Base-by-base conservation (phyloP, 208 protist species). In the Balamuthia mandrillaris region DNA sequence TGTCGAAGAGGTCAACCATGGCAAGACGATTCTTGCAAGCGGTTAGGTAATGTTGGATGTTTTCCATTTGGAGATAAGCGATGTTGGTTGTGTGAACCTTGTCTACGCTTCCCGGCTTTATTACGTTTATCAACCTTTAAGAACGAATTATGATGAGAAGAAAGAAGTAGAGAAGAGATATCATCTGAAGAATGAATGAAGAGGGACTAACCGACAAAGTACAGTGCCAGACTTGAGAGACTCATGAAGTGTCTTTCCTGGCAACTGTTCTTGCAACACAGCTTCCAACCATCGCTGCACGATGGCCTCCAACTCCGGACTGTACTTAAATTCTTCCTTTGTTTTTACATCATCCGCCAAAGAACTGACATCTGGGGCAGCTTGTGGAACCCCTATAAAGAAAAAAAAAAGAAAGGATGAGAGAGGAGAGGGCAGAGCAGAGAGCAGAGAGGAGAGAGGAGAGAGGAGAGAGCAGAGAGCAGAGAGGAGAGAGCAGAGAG, bases 1-100 rank as follows among this genome's bases (percentile, higher is more conserved):
- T 77, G 66, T 77, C 66, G 66, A 77, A 77, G 1, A 77, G 44
- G 24, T 77, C 66, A n/a, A n/a, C n/a, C n/a, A n/a, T n/a, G n/a
- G n/a, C n/a, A n/a, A n/a, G n/a, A 14, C 41, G 49, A 31, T 77
- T 49, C 12, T 45, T 39, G 42, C 66, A 77, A 10, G 66, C 66
- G 27, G 49, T 77, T 21, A 77, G 66, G 29, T 77, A 77, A 18
- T 77, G 66, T 45, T 77, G 44, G 41, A 77, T 77, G 24, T 77
- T 77, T 18, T 77, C 66, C 66, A 77, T 77, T n/a, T 77, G 66
- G 4, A 77, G 42, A 18, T 77, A 77, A 24, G 66, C 66, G 6
- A 77, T 77, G 66, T 77, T 77, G 41, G 42, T 45, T 14, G 66
- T 77, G 44, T 77, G 49, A 45, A 77, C 54, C 42, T 77, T 77